phyloP scores from a whole-genome alignment of 805 yeast species.

The Priceomyces castillae region DNA sequence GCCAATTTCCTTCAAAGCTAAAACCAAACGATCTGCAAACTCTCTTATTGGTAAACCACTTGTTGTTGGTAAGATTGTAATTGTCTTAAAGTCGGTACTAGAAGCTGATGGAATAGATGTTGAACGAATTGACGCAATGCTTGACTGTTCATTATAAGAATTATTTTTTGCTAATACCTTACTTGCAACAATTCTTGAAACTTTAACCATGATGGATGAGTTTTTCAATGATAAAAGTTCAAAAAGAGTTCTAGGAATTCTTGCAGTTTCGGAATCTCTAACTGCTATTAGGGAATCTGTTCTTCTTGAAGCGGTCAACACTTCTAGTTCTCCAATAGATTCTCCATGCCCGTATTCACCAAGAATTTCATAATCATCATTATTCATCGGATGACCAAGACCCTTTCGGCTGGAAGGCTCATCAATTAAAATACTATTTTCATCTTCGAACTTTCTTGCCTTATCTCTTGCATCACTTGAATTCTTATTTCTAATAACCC shows the following conservation, averaged over 20 bases:
- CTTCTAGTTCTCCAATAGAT: constrained; percentile 93
- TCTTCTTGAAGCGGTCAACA: constrained; percentile 74
- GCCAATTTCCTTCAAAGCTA: constrained; percentile 71
- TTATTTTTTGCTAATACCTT: constrained; percentile 29
- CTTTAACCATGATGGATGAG: constrained; percentile 88
- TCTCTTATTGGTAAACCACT: constrained; percentile 82
- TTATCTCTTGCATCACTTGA: constrained; percentile 14
- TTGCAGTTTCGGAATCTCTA: constrained; percentile 89
- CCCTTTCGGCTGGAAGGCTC: constrained; percentile 10
- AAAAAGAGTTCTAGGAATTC: constrained; percentile 87
- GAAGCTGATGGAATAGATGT: constrained; percentile 23
- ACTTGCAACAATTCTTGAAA: constrained; percentile 80
- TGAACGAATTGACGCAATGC: constrained; percentile 27
- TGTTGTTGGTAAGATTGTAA: constrained; percentile 78
- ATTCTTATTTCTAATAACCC: constrained; percentile 49
- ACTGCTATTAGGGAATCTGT: constrained; percentile 75
- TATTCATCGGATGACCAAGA: constrained; percentile 4
- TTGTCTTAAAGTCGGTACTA: constrained; percentile 65
- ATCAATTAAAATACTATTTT: constrained; percentile 18
- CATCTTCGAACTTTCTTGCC: constrained; percentile 7
- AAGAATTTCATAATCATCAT: constrained; percentile 36
- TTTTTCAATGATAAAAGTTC: constrained; percentile 79
- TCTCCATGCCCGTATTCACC: constrained; percentile 94
- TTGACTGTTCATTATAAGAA: constrained; percentile 7
- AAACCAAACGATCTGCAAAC: constrained; percentile 71